A percentile compares a stretch with the other conserved stretches of the same genome.
Evolutionary conservation across 2,329 filamentous ascomycete species (phyloP).

Genomic region (Sporothrix inflata): DNA sequence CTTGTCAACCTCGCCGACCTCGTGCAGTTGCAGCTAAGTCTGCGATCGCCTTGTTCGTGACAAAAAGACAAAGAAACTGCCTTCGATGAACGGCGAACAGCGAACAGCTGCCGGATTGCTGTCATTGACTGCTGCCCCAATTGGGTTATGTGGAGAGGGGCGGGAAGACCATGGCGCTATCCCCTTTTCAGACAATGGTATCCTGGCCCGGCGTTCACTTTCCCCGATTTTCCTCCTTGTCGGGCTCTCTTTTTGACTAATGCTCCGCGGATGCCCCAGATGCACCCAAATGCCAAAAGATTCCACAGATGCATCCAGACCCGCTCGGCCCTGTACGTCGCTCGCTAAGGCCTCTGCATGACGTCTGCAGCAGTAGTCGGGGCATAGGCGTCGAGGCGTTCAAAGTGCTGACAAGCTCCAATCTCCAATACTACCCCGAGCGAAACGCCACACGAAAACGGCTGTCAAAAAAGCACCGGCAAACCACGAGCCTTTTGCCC

Average conservation of each 20-base stretch:
- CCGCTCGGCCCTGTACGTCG: neutral
- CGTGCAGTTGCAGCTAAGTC: neutral
- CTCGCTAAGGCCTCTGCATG: neutral
- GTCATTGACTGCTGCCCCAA: neutral
- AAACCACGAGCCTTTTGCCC: neutral
- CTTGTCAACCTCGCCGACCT: neutral
- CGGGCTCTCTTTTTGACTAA: neutral
- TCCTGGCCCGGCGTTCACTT: neutral
- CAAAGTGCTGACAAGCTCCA: neutral
- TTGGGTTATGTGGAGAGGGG: neutral
- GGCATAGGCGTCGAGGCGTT: neutral
- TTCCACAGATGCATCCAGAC: neutral
- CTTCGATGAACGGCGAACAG: neutral
- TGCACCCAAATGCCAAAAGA: too few species aligned
- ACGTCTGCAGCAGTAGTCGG: neutral
- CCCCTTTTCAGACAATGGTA: slow-evolving; percentile 2
- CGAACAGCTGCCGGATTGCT: neutral
- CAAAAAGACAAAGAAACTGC: too few species aligned
- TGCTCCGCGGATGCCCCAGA: too few species aligned
- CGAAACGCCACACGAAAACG: neutral
- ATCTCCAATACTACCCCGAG: too few species aligned
- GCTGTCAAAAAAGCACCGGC: neutral
- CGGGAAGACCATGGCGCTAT: neutral
- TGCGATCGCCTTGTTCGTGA: neutral
- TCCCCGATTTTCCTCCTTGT: neutral